Evolutionary conservation across 78 protist species (phyloP), one percentile per base, ranked within the genome.

Genomic region (Emiliania huxleyi): DNA sequence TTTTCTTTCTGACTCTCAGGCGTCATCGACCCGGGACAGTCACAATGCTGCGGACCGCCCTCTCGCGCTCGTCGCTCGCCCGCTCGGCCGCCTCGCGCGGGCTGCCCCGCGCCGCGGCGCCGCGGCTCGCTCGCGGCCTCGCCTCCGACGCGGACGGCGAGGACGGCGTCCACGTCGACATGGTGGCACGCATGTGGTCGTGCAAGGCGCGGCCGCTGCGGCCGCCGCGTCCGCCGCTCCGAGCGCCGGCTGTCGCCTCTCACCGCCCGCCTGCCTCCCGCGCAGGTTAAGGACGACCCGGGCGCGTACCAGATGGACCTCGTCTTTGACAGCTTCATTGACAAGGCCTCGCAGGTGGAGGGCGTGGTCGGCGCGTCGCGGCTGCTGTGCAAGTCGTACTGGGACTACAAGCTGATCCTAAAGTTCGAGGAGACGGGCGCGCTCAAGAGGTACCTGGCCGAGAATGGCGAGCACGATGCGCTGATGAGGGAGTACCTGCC

Each of bases 391-490:
- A 73, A 73, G 83, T 25, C 35, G 35, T 40, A 73, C 25, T 73
- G 83, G 83, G 83, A 73, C 43, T 73, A 73, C 83, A 73, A 73
- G 38, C 83, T 73, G 33, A 73, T 73, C 43, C 25, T 73, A 40
- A 73, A 73, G 83, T 73, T n/a, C 25, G 44, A 73, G 4, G 19
- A 73, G 23, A 2, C 19, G 1, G 83, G 6, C 43, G 11, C 44
- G 45, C 83, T 73, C 83, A 73, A 73, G 43, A 29, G 37, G 23
- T 73, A 22, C 83, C 33, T 73, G 83, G 43, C 40, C n/a, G n/a
- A n/a, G n/a, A n/a, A n/a, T 6, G 37, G 37, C 23, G 15, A 6
- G 11, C 83, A 73, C 4, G 35, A 6, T n/a, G n/a, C n/a, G n/a
- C n/a, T n/a, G n/a, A n/a, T n/a, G n/a, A n/a, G n/a, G n/a, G n/a